Base-by-base conservation (phyloP, 495 filamentous ascomycete species). In the Podospora pseudopauciseta region DNA sequence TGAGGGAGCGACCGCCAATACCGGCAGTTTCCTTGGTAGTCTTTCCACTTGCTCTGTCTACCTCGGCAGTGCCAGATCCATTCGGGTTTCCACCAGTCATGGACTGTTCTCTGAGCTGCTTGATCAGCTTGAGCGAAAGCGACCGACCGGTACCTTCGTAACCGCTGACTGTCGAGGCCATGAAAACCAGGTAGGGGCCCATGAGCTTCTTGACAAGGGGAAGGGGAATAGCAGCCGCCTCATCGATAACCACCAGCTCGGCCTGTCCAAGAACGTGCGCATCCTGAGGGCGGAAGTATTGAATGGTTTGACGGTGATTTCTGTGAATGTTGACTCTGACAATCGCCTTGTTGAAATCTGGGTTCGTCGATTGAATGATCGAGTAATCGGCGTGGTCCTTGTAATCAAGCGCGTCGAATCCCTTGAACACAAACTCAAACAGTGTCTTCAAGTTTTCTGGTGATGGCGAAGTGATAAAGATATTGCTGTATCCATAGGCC, bases 161-260 rank as follows among this genome's bases (percentile, higher is more conserved):
- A 64, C 96, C 96, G 74, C 97, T 98, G 80, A 99, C 97, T 16
- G 96, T 99, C 1, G 95, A 98, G 4, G 96, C 93, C 96, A 99
- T 99, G 81, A 99, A 99, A 3, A 98, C 93, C 26, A 98, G 83
- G 78, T 98, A 99, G n/a, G 94, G 95, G 0, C 96, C 95, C 87
- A 99, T 92, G 34, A 99, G 84, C 76, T 97, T 97, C 69, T 89
- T 86, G 15, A 98, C 95, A 57, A 97, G 79, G 7, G 95, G 95
- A 11, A 99, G 80, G 4, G 96, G 96, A 60, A 99, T 99, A 1
- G 96, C 96, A 7, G 96, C 96, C 16, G 96, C 96, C 77, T 99
- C 96, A 81, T 99, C 96, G 70, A 99, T 97, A 11, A 99, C 93
- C 5, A 99, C 81, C 20, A 99, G 81, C 77, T 99, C 96, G 30